Evolutionary conservation across 371 early-diverging fungal genomes (phyloP), one percentile per base, ranked within the genome.

Genomic region (Capillidium rhysosporum): DNA sequence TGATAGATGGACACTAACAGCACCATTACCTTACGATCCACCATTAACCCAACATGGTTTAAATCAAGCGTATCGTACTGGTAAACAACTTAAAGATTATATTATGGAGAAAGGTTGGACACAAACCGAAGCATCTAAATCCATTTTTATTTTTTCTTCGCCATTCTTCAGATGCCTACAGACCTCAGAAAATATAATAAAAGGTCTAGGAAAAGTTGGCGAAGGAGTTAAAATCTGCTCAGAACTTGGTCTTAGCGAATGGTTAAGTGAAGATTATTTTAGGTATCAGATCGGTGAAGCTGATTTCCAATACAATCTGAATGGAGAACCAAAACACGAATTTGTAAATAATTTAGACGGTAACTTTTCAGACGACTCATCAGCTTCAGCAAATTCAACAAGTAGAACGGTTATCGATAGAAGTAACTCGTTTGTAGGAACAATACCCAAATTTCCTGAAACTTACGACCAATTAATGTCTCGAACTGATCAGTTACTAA

Each of bases 11-110:
- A 53, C 49, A 26, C 26, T 34, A 1, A 63, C 64, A 0, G 61
- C 75, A 4, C 54, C 65, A 1, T 58, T 59, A 7, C 73, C 73
- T 1, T 67, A 72, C 41, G 75, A 75, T 43, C 71, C 75, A 1
- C 75, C 73, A 5, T 64, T 75, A 29, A 73, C 73, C 10, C 41
- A 52, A 4, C 62, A 57, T 7, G 75, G 75, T 31, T 56, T 55
- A 24, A n/a, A n/a, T 1, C 75, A 75, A 47, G 72, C 75, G 0
- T 46, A 57, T 57, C 53, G 12, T 65, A 57, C 48, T 10, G 58
- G 58, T 2, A 18, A 46, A 14, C 46, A 40, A 21, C 24, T 58
- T 18, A 9, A 52, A 26, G 23, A 45, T 21, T 20, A 38, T 23
- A 55, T 46, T 25, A 39, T 46, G 31, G 58, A 58, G 25, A 54